These are phyloP conservation scores for Chaetomidium leptoderma DNA, from an alignment of 495 filamentous ascomycete species.

Conservation along the genomic window DNA sequence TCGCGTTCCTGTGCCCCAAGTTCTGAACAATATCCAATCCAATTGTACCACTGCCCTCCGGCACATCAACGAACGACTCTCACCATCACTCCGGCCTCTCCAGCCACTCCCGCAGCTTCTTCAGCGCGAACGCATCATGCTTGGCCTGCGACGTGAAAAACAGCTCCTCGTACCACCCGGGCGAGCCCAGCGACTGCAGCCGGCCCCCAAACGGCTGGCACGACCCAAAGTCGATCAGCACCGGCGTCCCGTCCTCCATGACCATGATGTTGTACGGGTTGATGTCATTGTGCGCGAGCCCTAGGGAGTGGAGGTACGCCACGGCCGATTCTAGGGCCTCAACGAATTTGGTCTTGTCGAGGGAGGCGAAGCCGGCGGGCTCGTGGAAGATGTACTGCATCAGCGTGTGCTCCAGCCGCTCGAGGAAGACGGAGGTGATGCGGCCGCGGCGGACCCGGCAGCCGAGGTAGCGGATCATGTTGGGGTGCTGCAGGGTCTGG, in stretches of 20 bases:
- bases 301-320: constrained; percentile 31
- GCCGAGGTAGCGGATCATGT: not conserved
- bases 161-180: too few relatives aligned
- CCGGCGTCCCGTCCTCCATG: constrained; percentile 23
- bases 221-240: constrained; percentile 12
- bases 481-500: not conserved
- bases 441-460: not conserved
- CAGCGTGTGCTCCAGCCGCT: constrained; percentile 30
- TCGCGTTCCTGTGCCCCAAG: too few relatives aligned
- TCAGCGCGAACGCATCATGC: too few relatives aligned
- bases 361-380: not conserved
- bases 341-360: constrained; percentile 22
- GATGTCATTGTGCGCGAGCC: constrained; percentile 41
- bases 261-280: constrained; percentile 21
- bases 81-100: too few relatives aligned
- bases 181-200: too few relatives aligned
- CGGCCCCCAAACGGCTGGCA: constrained; percentile 10
- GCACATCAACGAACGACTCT: too few relatives aligned
- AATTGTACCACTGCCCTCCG: too few relatives aligned
- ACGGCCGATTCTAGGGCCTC: constrained; percentile 30
- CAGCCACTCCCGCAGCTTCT: too few relatives aligned
- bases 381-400: constrained; percentile 6
- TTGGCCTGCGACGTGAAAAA: too few relatives aligned
- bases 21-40: too few relatives aligned
- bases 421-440: constrained; percentile 18